phyloP scores from a whole-genome alignment of 2,329 filamentous ascomycete species.

The Nectriaceae sp. region DNA sequence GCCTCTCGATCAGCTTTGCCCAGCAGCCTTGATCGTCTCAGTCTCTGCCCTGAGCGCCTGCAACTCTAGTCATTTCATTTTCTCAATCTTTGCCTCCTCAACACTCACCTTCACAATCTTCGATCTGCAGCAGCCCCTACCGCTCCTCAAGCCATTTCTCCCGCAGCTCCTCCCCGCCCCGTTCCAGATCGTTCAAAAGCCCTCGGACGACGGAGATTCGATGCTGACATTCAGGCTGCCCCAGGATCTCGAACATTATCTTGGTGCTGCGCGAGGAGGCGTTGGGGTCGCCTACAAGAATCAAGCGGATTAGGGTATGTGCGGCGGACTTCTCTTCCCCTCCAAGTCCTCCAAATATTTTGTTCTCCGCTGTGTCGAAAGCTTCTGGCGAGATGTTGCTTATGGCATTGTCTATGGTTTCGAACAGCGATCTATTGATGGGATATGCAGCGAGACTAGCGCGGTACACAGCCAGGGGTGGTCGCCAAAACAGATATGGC shows the following conservation, averaged over 20 bases:
- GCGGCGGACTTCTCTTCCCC: constrained; percentile 19
- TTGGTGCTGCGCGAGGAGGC: constrained; percentile 30
- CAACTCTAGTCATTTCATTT: too few relatives aligned
- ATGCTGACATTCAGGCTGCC: constrained; percentile 36
- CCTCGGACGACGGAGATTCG: constrained; percentile 26
- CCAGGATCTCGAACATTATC: constrained; percentile 36
- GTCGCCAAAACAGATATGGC: constrained; percentile 42
- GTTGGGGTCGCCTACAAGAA: constrained; percentile 32
- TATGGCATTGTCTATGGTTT: constrained; percentile 28
- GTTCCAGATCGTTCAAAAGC: constrained; percentile 21
- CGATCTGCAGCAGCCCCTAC: background rate
- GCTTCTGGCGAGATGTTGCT: constrained; percentile 3
- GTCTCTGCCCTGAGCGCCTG: too few relatives aligned
- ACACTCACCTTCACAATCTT: too few relatives aligned
- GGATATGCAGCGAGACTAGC: constrained; percentile 22
- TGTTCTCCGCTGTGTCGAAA: background rate
- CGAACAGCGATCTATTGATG: constrained; percentile 13
- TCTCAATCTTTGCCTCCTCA: too few relatives aligned
- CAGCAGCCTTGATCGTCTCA: too few relatives aligned
- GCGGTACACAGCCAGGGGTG: constrained; percentile 32
- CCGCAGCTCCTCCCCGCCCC: constrained; percentile 12
- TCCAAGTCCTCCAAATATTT: constrained; percentile 11
- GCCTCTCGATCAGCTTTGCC: too few relatives aligned
- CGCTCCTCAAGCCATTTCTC: constrained; percentile 17
- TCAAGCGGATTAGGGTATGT: constrained; percentile 34